Base-by-base conservation (phyloP, 1,284 basidiomycete genomes). In the Irpex lacteus region DNA sequence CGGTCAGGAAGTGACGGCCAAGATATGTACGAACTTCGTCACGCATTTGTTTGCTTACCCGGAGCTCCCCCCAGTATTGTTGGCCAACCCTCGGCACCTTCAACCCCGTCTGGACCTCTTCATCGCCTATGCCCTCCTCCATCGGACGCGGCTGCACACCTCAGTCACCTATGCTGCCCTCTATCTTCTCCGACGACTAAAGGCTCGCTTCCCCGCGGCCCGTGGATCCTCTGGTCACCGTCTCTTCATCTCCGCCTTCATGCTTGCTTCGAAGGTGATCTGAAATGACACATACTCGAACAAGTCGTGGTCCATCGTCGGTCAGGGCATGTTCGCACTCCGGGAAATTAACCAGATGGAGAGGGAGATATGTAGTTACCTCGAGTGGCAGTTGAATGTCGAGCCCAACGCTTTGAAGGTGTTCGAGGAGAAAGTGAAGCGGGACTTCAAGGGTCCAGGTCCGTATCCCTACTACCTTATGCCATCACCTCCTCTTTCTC, bases 91-190 rank as follows among this genome's bases (percentile, higher is more conserved):
- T 81, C 84, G 0, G 77, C 84, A 0, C 84, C 81, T 0, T 82
- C 83, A 37, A 37, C 81, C 84, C 0, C 82, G 83, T 3, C 78
- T 96, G 0, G 91, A 91, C 0, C 84, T 90, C 66, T 95, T 95
- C 74, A 90, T 96, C 70, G 95, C 94, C 0, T 97, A 97, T 71
- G 91, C 94, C 0, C 82, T 97, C 5, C 94, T 97, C 73, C n/a
- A n/a, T n/a, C 87, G 95, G 37, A 96, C 95, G 0, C 90, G 95
- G 36, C 82, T 97, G 0, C 92, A 95, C 36, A 67, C 84, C 0
- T 87, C 91, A 0, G 95, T 96, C 52, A 95, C 92, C 0, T 94
- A 93, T 70, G 92, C 94, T n/a, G n/a, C n/a, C n/a, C n/a, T n/a
- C n/a, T n/a, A n/a, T n/a, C n/a, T n/a, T n/a, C n/a, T n/a, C n/a